Evolutionary conservation across 2,329 filamentous ascomycete genomes (phyloP).

Genomic region (Chaetomium olivaceum): DNA sequence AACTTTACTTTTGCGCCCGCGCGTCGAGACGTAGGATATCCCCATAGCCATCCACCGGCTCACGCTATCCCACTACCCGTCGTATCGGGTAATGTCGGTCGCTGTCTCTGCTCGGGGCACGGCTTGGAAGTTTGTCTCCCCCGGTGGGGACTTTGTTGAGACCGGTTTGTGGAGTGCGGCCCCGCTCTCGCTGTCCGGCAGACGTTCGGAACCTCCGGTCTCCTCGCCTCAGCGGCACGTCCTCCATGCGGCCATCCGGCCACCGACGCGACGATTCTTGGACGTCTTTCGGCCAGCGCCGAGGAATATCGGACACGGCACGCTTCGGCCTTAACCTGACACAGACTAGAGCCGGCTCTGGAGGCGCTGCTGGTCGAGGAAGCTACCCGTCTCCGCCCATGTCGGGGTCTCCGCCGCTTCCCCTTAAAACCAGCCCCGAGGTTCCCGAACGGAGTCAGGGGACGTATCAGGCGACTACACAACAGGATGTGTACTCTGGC

Average conservation of each 20-base stretch:
- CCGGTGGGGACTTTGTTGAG: slow-evolving; percentile 25
- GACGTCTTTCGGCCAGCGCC: slow-evolving; percentile 58
- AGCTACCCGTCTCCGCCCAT: slow-evolving; percentile 73
- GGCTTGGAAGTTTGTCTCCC: slow-evolving; percentile 30
- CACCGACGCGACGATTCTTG: slow-evolving; percentile 46
- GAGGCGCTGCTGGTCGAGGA: slow-evolving; percentile 55
- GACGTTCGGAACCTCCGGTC: slow-evolving; percentile 33
- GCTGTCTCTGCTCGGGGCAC: slow-evolving; percentile 26
- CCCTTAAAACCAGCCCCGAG: slow-evolving; percentile 60
- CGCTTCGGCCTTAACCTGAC: slow-evolving; percentile 57
- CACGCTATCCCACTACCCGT: slow-evolving; percentile 14
- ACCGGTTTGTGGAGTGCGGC: slow-evolving; percentile 24
- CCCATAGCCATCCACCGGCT: slow-evolving; percentile 13
- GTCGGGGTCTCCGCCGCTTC: slow-evolving; percentile 66
- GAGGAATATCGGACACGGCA: slow-evolving; percentile 57
- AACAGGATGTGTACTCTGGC: slow-evolving; percentile 56
- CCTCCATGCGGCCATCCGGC: slow-evolving; percentile 58
- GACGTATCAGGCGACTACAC: slow-evolving; percentile 48
- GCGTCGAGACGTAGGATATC: slow-evolving; percentile 7
- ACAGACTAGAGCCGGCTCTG: slow-evolving; percentile 57
- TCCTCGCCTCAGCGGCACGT: slow-evolving; percentile 32
- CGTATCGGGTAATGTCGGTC: slow-evolving; percentile 34
- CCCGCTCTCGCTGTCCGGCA: slow-evolving; percentile 25
- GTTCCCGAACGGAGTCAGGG: slow-evolving; percentile 56
- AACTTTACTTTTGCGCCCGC: background rate